phyloP scores from a whole-genome alignment of 768 basidiomycete genomes.

The Glaciozyma antarctica region DNA sequence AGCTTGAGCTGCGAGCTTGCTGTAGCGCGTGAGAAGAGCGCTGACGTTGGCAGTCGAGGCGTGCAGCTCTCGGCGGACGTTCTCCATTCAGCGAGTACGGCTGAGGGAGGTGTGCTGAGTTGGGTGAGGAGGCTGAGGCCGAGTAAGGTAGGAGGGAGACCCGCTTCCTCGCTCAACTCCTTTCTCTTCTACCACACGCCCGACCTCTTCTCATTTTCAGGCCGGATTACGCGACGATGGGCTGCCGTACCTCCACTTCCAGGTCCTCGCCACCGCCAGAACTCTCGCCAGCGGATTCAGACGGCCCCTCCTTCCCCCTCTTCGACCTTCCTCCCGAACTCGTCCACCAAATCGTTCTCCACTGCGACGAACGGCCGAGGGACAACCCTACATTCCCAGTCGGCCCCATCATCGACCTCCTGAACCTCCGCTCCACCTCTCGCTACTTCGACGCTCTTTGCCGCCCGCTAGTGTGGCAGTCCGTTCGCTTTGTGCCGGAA shows the following conservation, averaged over 20 bases:
- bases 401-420: background rate
- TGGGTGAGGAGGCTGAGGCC: background rate
- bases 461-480: background rate
- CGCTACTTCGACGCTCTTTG: background rate
- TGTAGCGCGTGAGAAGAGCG: constrained; percentile 79
- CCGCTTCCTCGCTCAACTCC: background rate
- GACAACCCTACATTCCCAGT: background rate
- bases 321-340: background rate
- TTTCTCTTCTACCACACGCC: background rate
- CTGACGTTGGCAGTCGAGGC: constrained; percentile 90
- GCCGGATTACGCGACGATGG: no score
- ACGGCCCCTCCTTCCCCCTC: background rate
- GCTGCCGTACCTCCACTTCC: background rate
- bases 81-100: constrained; percentile 44
- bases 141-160: background rate
- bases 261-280: background rate
- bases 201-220: no score
- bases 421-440: background rate
- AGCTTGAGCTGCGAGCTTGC: constrained; percentile 60
- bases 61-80: constrained; percentile 79
- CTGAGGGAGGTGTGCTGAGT: background rate
- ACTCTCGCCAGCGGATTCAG: background rate
- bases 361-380: background rate
- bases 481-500: background rate
- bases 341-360: background rate